phyloP scores from a whole-genome alignment of 169 alveolate species.

The Eimeria sp. region DNA sequence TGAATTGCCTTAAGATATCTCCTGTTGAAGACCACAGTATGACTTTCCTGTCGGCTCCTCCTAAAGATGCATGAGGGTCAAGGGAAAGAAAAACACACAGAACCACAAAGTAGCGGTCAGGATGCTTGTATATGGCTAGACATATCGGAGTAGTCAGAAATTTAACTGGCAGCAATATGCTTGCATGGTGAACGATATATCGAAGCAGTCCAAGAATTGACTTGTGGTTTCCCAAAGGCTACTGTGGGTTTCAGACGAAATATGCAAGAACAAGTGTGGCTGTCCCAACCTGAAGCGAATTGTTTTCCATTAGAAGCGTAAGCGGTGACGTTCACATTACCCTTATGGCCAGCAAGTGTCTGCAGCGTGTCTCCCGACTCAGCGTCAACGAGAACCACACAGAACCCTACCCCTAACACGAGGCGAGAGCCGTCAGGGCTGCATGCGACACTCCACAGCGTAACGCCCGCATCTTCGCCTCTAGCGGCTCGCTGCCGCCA shows the following conservation, averaged over 20 bases:
- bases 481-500: slow-evolving; percentile 82
- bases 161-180: background rate
- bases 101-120: no score
- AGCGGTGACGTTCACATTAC: slow-evolving; percentile 91
- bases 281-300: slow-evolving; percentile 94
- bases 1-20: slow-evolving; percentile 89
- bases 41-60: slow-evolving; percentile 90
- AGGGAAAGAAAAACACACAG: background rate
- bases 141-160: background rate
- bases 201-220: background rate
- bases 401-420: slow-evolving; percentile 85
- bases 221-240: background rate
- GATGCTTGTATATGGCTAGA: no score
- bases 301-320: slow-evolving; percentile 93
- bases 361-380: slow-evolving; percentile 83
- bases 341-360: slow-evolving; percentile 87
- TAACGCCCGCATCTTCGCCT: slow-evolving; percentile 81
- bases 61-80: slow-evolving; percentile 26
- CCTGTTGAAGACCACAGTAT: slow-evolving; percentile 89
- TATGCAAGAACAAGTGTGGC: background rate
- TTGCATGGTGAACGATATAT: background rate
- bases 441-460: slow-evolving; percentile 86
- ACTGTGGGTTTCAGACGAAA: background rate
- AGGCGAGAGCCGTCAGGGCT: slow-evolving; percentile 87
- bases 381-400: slow-evolving; percentile 86